Evolutionary conservation across 2,329 filamentous ascomycete species (phyloP).

Genomic region (Aspergillus sojae): DNA sequence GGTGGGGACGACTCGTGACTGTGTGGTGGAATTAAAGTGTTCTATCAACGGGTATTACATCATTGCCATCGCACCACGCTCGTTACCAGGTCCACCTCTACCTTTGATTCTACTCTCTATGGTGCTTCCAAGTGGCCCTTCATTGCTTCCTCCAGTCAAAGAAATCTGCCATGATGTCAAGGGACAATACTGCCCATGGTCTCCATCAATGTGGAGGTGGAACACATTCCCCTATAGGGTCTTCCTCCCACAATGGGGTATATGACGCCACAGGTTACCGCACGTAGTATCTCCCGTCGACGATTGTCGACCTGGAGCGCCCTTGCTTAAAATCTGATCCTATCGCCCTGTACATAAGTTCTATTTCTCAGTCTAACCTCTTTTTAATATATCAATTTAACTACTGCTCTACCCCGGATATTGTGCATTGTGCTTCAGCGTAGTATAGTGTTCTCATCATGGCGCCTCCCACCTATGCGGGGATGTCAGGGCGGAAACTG

Average conservation of each 20-base stretch:
- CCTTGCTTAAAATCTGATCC: background rate
- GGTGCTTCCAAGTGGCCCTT: background rate
- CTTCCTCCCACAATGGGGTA: background rate
- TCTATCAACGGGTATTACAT: background rate
- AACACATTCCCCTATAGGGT: background rate
- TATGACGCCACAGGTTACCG: background rate
- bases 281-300: background rate
- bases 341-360: background rate
- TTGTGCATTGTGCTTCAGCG: background rate
- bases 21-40: background rate
- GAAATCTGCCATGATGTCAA: background rate
- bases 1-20: background rate
- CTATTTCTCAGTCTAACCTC: background rate
- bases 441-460: slow-evolving; percentile 35
- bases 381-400: background rate
- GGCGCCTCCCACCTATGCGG: slow-evolving; percentile 57
- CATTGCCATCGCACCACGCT: background rate
- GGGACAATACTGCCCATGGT: background rate
- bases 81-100: background rate
- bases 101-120: background rate
- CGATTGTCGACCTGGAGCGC: background rate
- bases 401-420: background rate
- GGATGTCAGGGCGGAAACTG: slow-evolving; percentile 60
- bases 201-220: background rate
- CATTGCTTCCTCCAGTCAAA: background rate